phyloP scores from a whole-genome alignment of 129 eudicot species.

The Pittosporum tobira region DNA sequence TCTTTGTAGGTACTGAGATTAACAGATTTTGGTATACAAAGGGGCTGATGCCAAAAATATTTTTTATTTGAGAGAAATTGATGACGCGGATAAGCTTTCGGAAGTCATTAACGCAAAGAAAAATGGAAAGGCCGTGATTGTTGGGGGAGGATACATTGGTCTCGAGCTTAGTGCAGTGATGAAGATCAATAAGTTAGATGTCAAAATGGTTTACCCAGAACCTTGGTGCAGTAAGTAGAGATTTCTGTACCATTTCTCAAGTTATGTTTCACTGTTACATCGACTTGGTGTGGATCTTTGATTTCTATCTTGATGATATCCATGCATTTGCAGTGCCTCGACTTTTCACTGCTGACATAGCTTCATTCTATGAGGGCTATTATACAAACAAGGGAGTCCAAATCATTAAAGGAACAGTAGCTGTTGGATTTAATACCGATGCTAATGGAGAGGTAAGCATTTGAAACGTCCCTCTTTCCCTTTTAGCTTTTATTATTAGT shows the following conservation, averaged over 20 bases:
- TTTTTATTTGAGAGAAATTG: conserved; percentile 83
- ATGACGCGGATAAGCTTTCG: conserved; percentile 85
- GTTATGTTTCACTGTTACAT: conserved; percentile 9
- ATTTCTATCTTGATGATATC: conserved; percentile 27
- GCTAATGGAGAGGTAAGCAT: conserved; percentile 64
- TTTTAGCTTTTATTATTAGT: not conserved
- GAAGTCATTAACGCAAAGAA: conserved; percentile 77
- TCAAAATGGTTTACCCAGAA: conserved; percentile 95
- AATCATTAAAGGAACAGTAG: conserved; percentile 94
- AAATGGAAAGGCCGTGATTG: conserved; percentile 77
- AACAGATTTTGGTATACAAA: conserved; percentile 79
- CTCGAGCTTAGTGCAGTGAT: conserved; percentile 93
- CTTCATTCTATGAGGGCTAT: conserved; percentile 86
- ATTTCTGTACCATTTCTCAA: conserved; percentile 1
- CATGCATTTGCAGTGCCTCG: conserved; percentile 75
- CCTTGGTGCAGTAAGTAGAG: conserved; percentile 98
- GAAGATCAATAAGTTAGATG: conserved; percentile 63
- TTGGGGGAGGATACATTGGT: conserved; percentile 99
- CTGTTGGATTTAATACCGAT: conserved; percentile 60
- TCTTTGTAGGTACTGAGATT: conserved; percentile 64
- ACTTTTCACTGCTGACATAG: conserved; percentile 87
- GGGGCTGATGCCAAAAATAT: conserved; percentile 96
- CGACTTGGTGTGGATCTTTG: conserved; percentile 23
- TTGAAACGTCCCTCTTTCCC: not conserved
- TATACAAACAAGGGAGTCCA: conserved; percentile 68